Conservation (phyloP, 2,329 filamentous ascomycete species). For the Lithohypha guttulata region DNA sequence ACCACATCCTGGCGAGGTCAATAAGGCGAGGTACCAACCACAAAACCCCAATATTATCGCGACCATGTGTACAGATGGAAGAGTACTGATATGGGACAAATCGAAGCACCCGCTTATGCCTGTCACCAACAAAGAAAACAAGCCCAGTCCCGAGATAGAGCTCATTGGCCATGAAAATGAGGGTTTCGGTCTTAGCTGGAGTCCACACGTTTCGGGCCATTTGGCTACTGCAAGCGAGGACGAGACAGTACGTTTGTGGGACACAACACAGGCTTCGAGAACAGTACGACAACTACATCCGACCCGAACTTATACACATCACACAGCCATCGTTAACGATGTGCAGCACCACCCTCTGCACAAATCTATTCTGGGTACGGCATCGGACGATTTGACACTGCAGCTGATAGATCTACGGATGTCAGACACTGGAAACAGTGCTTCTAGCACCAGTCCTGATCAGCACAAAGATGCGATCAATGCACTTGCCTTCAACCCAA, state of each 20-base stretch:
- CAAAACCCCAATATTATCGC: conserved; percentile 96
- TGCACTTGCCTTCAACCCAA: conserved; percentile 86
- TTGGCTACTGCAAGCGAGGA: conserved; percentile 89
- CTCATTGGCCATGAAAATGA: conserved; percentile 76
- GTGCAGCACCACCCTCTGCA: conserved; percentile 90
- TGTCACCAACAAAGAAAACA: conserved; percentile 30
- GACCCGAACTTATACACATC: conserved; percentile 69
- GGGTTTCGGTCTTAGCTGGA: conserved; percentile 91
- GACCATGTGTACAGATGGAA: conserved; percentile 77
- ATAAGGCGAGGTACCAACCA: conserved; percentile 95
- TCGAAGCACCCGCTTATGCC: conserved; percentile 82
- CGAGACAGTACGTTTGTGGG: conserved; percentile 84
- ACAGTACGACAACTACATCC: conserved; percentile 61
- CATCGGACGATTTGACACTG: conserved; percentile 88
- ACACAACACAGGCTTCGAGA: conserved; percentile 64
- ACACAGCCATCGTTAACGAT: conserved; percentile 87
- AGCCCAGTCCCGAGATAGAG: conserved; percentile 70
- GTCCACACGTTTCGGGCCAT: conserved; percentile 66
- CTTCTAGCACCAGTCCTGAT: conserved; percentile 51
- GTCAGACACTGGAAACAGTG: conserved; percentile 53
- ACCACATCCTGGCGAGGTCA: conserved; percentile 91
- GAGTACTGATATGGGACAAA: conserved; percentile 86
- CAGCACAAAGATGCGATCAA: conserved; percentile 93
- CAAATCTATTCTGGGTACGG: conserved; percentile 74
- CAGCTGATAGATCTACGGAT: conserved; percentile 83